A percentile compares a stretch with the other conserved stretches of the same genome.
Evolutionary conservation across 306 rosid genomes (phyloP).

Genomic region (Crotalaria pallida): DNA sequence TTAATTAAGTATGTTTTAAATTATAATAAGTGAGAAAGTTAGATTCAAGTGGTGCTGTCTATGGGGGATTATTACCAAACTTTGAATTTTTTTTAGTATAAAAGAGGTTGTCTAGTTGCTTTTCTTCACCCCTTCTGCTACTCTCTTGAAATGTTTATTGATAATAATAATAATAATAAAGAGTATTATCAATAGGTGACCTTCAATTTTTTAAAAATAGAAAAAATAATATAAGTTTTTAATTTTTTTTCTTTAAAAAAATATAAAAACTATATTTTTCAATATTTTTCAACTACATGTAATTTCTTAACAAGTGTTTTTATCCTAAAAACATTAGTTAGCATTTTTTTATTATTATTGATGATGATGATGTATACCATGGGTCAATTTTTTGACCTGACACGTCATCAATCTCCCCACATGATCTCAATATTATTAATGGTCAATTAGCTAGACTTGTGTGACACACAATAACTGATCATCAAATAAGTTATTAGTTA

Average conservation of each 20-base stretch:
- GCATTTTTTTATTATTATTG: too few species aligned
- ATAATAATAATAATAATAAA: too few species aligned
- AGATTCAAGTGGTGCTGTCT: conserved; percentile 35
- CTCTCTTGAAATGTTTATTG: conserved; percentile 30
- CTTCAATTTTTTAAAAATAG: too few species aligned
- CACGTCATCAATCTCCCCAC: conserved; percentile 29
- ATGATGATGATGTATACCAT: conserved; percentile 9
- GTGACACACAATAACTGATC: conserved; percentile 2
- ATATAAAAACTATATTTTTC: too few species aligned
- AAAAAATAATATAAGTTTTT: too few species aligned
- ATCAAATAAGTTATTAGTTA: background rate
- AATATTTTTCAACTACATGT: too few species aligned
- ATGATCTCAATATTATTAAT: conserved; percentile 15
- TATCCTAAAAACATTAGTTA: too few species aligned
- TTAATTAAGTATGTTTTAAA: too few species aligned
- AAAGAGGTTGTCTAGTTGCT: conserved; percentile 44
- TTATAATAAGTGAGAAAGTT: conserved; percentile 25
- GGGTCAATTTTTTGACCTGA: conserved; percentile 25
- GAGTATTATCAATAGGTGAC: too few species aligned
- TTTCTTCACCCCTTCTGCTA: conserved; percentile 29
- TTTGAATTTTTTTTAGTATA: conserved; percentile 21
- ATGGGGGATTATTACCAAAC: conserved; percentile 42
- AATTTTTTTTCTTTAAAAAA: too few species aligned
- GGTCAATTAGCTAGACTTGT: conserved; percentile 25
- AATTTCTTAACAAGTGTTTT: too few species aligned